These are phyloP conservation scores for Ceratobasidium sp. DNA, from an alignment of 1,284 basidiomycete genomes.

Conservation along the genomic window DNA sequence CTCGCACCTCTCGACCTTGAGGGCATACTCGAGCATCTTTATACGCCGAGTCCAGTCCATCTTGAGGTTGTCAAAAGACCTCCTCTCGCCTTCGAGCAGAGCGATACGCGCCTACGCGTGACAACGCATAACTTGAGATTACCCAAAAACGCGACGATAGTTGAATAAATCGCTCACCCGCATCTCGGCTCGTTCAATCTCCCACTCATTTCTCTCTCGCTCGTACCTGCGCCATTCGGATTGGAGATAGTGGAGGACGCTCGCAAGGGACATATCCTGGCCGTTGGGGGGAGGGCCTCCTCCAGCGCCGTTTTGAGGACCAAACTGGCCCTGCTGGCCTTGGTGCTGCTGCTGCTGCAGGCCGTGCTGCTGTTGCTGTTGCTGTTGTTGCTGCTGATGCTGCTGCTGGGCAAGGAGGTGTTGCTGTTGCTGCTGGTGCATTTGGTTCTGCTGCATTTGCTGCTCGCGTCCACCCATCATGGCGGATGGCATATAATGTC, in stretches of 20 bases:
- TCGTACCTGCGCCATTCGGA: slow-evolving; percentile 97
- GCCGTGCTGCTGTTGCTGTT: slow-evolving; percentile 48
- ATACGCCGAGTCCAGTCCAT: slow-evolving; percentile 94
- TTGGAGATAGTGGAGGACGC: slow-evolving; percentile 96
- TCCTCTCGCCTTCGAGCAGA: slow-evolving; percentile 93
- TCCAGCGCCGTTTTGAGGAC: slow-evolving; percentile 55
- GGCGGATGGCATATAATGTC: slow-evolving; percentile 32
- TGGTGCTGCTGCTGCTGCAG: slow-evolving; percentile 61
- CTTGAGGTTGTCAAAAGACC: slow-evolving; percentile 96
- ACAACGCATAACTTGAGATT: slow-evolving; percentile 45
- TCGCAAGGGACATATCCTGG: slow-evolving; percentile 90
- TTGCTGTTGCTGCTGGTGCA: slow-evolving; percentile 36
- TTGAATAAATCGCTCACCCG: slow-evolving; percentile 67
- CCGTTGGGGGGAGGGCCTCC: slow-evolving; percentile 72
- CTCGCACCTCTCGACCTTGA: slow-evolving; percentile 88
- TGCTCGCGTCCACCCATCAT: slow-evolving; percentile 28
- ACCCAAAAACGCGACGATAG: slow-evolving; percentile 43
- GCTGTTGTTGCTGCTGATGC: slow-evolving; percentile 48
- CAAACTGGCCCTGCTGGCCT: slow-evolving; percentile 60
- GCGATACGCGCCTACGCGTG: slow-evolving; percentile 85
- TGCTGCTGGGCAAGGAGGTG: slow-evolving; percentile 38
- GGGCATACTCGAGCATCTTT: slow-evolving; percentile 98
- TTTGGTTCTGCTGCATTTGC: slow-evolving; percentile 23
- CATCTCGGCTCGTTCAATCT: slow-evolving; percentile 99
- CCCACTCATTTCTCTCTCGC: slow-evolving; percentile 98